phyloP scores from a whole-genome alignment of 768 basidiomycete genomes.

The Rhodotorula kratochvilovae region DNA sequence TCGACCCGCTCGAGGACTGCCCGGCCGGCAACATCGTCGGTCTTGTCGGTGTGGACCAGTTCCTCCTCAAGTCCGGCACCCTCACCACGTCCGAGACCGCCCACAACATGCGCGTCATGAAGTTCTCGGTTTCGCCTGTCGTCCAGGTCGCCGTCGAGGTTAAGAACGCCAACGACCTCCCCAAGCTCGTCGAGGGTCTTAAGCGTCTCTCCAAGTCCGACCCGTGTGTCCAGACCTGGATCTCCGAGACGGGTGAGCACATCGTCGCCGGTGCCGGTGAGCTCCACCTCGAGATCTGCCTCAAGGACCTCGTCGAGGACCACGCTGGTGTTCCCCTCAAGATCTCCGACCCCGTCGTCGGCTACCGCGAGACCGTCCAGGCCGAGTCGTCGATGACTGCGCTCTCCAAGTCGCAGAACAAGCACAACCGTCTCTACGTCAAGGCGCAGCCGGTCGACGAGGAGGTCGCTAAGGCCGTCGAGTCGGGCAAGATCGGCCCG shows the following conservation, averaged over 20 bases:
- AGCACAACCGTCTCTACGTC: constrained; percentile 96
- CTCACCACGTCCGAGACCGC: constrained; percentile 96
- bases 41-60: constrained; percentile 99
- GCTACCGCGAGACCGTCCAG: constrained; percentile 95
- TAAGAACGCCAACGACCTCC: constrained; percentile 97
- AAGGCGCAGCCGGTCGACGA: constrained; percentile 92
- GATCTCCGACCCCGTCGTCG: constrained; percentile 93
- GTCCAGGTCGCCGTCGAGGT: constrained; percentile 99
- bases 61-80: constrained; percentile 98
- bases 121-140: constrained; percentile 98
- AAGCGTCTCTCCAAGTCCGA: constrained; percentile 99
- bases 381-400: constrained; percentile 92
- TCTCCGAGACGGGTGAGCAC: constrained; percentile 86
- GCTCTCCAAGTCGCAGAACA: constrained; percentile 98
- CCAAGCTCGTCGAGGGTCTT: constrained; percentile 99
- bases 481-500: constrained; percentile 72
- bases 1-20: constrained; percentile 98
- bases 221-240: constrained; percentile 96
- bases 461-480: constrained; percentile 88
- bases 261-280: constrained; percentile 99
- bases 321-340: constrained; percentile 99
- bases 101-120: constrained; percentile 99
- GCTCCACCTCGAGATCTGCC: constrained; percentile 97
- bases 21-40: constrained; percentile 98
- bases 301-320: constrained; percentile 99